Evolutionary conservation across 2,329 filamentous ascomycete genomes (phyloP), one percentile per base, ranked within the genome.

Genomic region (Fusarium globosum): DNA sequence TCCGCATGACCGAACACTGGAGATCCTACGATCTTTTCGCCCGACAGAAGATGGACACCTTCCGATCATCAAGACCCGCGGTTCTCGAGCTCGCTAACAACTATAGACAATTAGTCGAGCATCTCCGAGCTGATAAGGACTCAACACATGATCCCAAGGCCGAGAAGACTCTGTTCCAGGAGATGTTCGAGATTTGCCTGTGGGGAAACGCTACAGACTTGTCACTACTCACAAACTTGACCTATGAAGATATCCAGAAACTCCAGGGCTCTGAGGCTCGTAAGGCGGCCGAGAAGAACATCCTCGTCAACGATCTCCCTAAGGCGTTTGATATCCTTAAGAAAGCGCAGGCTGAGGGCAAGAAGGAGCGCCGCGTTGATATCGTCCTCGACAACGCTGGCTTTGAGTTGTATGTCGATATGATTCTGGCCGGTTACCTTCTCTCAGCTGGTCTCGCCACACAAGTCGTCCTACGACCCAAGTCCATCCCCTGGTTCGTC

Each of bases 121-220:
- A 95, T 80, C 85, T 96, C 41, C 86, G 88, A 46, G 81, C 83
- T 13, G 81, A 86, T 62, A 88, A 88, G 74, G 83, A 86, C 55
- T 84, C 86, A 46, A 85, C 85, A 7, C 83, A 85, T 39, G 91
- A 90, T 56, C 88, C 90, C 36, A 89, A 92, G 63, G 91, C 93
- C 0, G 93, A 97, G 80, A 90, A 90, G 79, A 83, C 95, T 1
- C 85, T 98, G 33, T 98, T 98, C 84, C 88, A 88, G 30, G 96
- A 98, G 81, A 97, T 98, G 93, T 95, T 92, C 82, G 94, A 98
- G 86, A 96, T 98, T 76, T 98, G 95, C 80, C 89, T 98, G 4
- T 98, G 96, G 96, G 96, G 96, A 16, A 98, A 98, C 81, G 96
- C 96, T 4, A 98, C 96, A 0, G 96, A 98, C 81, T 87, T 98